Evolutionary conservation across 176 grass and related monocot species (phyloP), one percentile per base, ranked within the genome.

Genomic region (Zoysia japonica): DNA sequence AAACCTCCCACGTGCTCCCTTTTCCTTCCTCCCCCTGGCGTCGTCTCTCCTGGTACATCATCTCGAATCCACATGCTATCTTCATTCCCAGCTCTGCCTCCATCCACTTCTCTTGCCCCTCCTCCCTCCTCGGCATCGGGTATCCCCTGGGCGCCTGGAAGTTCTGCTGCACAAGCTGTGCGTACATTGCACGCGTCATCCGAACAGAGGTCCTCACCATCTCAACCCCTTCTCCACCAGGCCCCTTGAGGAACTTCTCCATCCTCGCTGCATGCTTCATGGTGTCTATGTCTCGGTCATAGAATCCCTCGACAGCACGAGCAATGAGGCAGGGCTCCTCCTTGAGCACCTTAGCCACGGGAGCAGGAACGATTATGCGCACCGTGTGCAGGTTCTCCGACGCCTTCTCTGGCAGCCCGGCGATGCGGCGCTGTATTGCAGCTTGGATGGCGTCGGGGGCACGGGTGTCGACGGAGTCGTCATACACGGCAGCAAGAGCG

Each of bases 231-330:
- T 95, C 88, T 3, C 86, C 90, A 7, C 35, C 63, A 1, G 81
- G 83, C 9, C 83, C 81, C 39, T 68, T 95, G 64, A 95, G 78
- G 80, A 99, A 95, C 64, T 63, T 92, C 47, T 91, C 88, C 92
- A 99, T 99, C 80, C 87, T 86, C 17, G 90, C 92, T 0, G 96
- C 96, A 28, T 99, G 86, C 84, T 99, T 99, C 96, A 99, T 99
- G 69, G 81, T 87, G 59, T 99, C 92, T 0, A 99, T 85, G 78
- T 99, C 96, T 56, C 96, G 78, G 64, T 99, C 90, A 4, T 95
- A 99, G 78, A 99, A 99, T 11, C 83, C 96, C 86, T 87, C 88
- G 7, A 95, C 86, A 0, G 90, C 96, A 35, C 93, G 85, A 0
- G 92, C 62, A 46, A 99, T 91, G 68, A 95, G 75, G 74, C 77